Evolutionary conservation across 176 grass and related monocot species (phyloP).

Genomic region (Ensete glaucum): DNA sequence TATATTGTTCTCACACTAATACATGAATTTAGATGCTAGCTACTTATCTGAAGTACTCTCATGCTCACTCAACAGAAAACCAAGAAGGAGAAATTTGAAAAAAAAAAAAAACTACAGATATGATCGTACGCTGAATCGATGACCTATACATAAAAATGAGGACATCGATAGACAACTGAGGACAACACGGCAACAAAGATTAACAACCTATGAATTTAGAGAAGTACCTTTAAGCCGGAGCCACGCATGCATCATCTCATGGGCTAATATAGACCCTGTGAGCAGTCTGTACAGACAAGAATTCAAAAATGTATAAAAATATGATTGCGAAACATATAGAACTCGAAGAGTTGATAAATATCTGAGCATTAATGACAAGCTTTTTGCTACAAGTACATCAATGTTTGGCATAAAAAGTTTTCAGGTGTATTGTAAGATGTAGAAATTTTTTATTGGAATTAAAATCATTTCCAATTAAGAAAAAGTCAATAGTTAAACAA

Average conservation of each 20-base stretch:
- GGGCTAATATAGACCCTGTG: slow-evolving; percentile 90
- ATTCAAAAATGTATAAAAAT: neutral
- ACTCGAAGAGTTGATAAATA: neutral
- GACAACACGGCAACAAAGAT: neutral
- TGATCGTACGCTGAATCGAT: neutral
- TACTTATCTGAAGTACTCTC: too few relatives aligned
- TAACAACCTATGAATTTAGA: neutral
- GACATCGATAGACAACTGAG: neutral
- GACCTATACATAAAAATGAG: neutral
- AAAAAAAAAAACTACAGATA: neutral
- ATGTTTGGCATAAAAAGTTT: neutral
- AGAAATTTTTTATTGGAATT: neutral
- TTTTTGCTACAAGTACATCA: neutral
- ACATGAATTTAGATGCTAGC: too few relatives aligned
- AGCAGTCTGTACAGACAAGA: slow-evolving; percentile 63
- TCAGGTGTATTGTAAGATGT: neutral
- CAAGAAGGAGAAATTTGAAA: too few relatives aligned
- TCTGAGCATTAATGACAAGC: neutral
- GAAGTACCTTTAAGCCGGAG: slow-evolving; percentile 78
- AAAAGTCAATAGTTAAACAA: slow-evolving; percentile 20
- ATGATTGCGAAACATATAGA: neutral
- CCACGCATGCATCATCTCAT: slow-evolving; percentile 99
- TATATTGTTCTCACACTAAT: too few relatives aligned
- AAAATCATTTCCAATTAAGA: slow-evolving; percentile 14
- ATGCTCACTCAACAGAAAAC: too few relatives aligned